phyloP scores from a whole-genome alignment of 805 yeast species.

The Candida ovalis region DNA sequence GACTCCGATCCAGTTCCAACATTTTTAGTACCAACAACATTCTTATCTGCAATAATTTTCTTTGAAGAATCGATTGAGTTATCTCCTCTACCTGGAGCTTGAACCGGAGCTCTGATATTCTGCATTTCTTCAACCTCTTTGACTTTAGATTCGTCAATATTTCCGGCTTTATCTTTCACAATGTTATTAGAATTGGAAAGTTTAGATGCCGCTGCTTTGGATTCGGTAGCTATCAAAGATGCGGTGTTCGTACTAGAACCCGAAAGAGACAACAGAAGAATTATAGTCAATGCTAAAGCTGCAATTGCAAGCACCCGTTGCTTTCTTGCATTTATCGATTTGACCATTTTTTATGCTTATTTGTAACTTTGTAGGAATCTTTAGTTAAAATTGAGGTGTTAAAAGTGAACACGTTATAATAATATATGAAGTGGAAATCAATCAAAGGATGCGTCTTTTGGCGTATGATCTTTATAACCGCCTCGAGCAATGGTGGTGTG shows the following conservation, averaged over 20 bases:
- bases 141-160: conserved; percentile 39
- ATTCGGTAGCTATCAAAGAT: conserved; percentile 6
- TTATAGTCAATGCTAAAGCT: conserved; percentile 34
- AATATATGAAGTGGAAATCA: no score
- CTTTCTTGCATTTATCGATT: conserved; percentile 29
- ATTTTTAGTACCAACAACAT: neutral
- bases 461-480: no score
- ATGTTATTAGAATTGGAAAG: conserved; percentile 19
- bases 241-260: conserved; percentile 13
- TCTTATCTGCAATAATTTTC: conserved; percentile 12
- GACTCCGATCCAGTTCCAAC: neutral
- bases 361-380: no score
- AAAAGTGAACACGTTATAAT: no score
- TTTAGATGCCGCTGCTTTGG: neutral
- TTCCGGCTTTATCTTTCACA: conserved; percentile 34
- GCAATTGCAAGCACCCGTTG: conserved; percentile 39
- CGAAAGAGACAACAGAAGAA: conserved; percentile 33
- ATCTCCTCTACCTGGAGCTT: conserved; percentile 20
- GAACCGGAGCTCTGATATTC: conserved; percentile 18
- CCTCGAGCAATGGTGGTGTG: no score
- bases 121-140: conserved; percentile 33
- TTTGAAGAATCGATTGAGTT: conserved; percentile 5
- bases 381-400: no score
- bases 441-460: no score
- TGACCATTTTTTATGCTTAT: conserved; percentile 5